Base-by-base conservation (phyloP, 345 rosid species). In the Eucalyptus coolabah region DNA sequence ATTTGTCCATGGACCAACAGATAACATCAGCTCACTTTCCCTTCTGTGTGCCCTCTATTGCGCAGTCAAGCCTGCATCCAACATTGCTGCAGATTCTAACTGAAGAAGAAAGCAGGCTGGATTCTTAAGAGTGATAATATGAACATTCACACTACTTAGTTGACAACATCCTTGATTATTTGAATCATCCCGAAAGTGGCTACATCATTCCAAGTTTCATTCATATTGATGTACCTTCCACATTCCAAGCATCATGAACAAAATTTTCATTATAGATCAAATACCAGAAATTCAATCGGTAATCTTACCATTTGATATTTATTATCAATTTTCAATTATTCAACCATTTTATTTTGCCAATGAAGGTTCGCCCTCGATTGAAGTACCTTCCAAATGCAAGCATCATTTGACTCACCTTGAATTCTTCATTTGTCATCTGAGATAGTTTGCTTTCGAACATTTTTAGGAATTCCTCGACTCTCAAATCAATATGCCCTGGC, bases 341-440 rank as follows among this genome's bases (percentile, higher is more conserved):
- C 17, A 77, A 77, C 47, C 83, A 40, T 21, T 72, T 77, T 40
- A 77, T 77, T 34, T 34, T 77, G 37, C 32, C 28, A 60, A 63
- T 28, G 32, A 86, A 77, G 30, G 83, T 21, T 77, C 8, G 1
- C 83, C 83, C 83, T 45, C 49, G 1, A 49, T 11, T 87, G 12
- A 50, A 1, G 32, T 60, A 15, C 19, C 44, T 23, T 51, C 49
- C 24, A 13, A 60, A 44, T 40, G 42, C 53, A 53, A 50, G 60
- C 80, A 87, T 49, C 87, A 85, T 45, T 72, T 42, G 42, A 87
- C 93, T 91, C 89, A 98, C 99, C 96, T 95, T 92, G 90, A 97
- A 98, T 90, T 97, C 97, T 69, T 95, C 99, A 90, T 90, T 86
- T 45, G 97, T 94, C 97, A 98, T 95, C 91, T 94, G 97, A 87